A percentile compares a stretch with the other conserved stretches of the same genome.
Evolutionary conservation across 208 protist genomes (phyloP).

Genomic region (Novymonas esmeraldas): DNA sequence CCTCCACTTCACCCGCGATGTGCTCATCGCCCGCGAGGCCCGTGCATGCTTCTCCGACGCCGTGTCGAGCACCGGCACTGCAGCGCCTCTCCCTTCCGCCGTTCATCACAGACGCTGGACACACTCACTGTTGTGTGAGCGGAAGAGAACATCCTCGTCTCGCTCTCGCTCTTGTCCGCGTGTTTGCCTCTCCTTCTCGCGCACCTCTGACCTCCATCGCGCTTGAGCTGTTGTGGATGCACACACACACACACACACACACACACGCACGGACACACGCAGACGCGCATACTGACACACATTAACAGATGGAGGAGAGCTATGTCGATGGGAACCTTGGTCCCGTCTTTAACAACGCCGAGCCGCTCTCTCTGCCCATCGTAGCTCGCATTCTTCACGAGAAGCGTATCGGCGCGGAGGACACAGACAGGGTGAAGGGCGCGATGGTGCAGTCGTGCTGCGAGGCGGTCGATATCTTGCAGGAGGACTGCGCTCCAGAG

Average conservation of each 20-base stretch:
- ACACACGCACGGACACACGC: not conserved
- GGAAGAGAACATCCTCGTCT: too few relatives aligned
- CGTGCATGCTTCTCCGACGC: too few relatives aligned
- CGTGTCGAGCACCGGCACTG: too few relatives aligned
- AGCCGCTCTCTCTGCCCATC: slow-evolving; percentile 71
- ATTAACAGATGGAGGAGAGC: slow-evolving; percentile 55
- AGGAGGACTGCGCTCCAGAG: slow-evolving; percentile 60
- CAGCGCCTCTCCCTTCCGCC: too few relatives aligned
- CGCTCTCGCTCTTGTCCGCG: not conserved
- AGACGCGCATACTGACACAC: not conserved
- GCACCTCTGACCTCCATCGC: not conserved
- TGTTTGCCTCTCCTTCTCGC: not conserved
- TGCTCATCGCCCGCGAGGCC: too few relatives aligned
- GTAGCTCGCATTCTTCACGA: slow-evolving; percentile 63
- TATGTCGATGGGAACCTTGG: slow-evolving; percentile 83
- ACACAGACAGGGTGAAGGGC: slow-evolving; percentile 28
- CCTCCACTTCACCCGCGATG: too few relatives aligned
- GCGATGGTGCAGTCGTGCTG: slow-evolving; percentile 48
- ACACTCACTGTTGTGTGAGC: too few relatives aligned
- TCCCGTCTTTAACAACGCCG: slow-evolving; percentile 62
- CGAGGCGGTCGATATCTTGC: slow-evolving; percentile 66
- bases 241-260: slow-evolving; percentile 2
- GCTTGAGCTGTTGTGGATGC: not conserved
- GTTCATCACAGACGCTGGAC: too few relatives aligned
- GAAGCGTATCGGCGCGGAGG: slow-evolving; percentile 35